These are phyloP conservation scores for Kalmanozyma brasiliensis DNA, from an alignment of 1,284 basidiomycete genomes.

Conservation along the genomic window DNA sequence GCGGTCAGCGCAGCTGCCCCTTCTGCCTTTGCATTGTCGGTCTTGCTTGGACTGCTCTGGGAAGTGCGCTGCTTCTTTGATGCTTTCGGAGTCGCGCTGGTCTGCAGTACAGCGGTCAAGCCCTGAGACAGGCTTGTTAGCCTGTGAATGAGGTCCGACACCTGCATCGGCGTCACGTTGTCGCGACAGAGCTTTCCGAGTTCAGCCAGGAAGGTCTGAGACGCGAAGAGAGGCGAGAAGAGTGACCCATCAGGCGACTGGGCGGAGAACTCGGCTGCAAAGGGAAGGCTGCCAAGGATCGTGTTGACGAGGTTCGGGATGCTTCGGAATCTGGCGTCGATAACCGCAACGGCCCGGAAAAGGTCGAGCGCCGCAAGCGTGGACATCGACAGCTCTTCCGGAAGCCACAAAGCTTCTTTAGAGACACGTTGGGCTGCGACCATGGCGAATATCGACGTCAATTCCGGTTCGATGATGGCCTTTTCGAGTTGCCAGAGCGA, in stretches of 20 bases:
- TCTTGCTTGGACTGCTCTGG: constrained; percentile 5
- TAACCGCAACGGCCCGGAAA: constrained; percentile 21
- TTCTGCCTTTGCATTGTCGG: not conserved
- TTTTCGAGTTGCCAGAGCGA: constrained; percentile 47
- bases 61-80: constrained; percentile 27
- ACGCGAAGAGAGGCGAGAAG: constrained; percentile 16
- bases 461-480: constrained; percentile 26
- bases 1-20: constrained; percentile 4
- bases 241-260: not conserved
- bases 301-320: constrained; percentile 27
- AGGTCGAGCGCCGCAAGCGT: constrained; percentile 31
- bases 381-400: constrained; percentile 14
- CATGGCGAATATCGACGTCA: constrained; percentile 24
- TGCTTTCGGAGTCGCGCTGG: constrained; percentile 5
- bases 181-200: constrained; percentile 36
- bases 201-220: constrained; percentile 37
- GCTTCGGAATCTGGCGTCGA: constrained; percentile 31
- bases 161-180: constrained; percentile 35
- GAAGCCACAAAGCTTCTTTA: constrained; percentile 14
- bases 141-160: constrained; percentile 25
- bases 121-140: constrained; percentile 8
- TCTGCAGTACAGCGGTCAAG: constrained; percentile 1
- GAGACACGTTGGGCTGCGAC: constrained; percentile 22
- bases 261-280: constrained; percentile 6
- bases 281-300: constrained; percentile 16